phyloP scores from a whole-genome alignment of 139 green algal genomes.

The Chlamydomonas schloesseri region DNA sequence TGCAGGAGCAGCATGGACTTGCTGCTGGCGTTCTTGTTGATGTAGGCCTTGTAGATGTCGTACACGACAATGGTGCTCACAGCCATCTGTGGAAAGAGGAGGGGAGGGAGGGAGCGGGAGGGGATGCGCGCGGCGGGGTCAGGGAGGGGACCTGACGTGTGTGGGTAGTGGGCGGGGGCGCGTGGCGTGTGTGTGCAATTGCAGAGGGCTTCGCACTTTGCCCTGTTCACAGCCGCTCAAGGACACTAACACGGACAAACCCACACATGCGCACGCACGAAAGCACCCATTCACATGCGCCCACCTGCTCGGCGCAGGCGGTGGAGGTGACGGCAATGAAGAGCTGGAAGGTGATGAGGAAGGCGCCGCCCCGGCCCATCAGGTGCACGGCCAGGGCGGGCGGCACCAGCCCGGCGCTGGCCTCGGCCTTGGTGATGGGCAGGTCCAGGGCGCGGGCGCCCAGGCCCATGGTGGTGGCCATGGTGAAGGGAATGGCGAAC shows the following conservation, averaged over 20 bases:
- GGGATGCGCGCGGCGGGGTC: no score
- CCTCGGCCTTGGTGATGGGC: conserved; percentile 81
- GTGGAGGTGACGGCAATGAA: conserved; percentile 89
- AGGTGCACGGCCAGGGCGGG: conserved; percentile 85
- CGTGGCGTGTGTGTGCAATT: no score
- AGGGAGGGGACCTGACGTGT: no score
- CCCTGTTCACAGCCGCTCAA: no score
- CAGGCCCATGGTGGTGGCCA: conserved; percentile 93
- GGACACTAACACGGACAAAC: no score
- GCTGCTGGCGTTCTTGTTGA: conserved; percentile 84
- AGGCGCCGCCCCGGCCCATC: conserved; percentile 86
- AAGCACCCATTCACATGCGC: no score
- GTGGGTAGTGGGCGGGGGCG: no score
- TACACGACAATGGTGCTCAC: conserved; percentile 90
- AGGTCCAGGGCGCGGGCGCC: conserved; percentile 88
- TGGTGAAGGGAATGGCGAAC: conserved; percentile 96
- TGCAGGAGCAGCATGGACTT: conserved; percentile 73
- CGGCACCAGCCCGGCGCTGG: conserved; percentile 85
- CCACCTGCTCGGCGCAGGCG: conserved; percentile 90
- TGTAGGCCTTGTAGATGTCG: conserved; percentile 76
- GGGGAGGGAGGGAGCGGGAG: no score
- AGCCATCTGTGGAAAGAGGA: conserved; percentile 81
- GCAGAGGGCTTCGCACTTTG: no score
- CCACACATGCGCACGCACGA: no score
- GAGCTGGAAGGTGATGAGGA: conserved; percentile 85